Conservation (phyloP, 164 flowering plant species). For the Aristolochia californica region DNA sequence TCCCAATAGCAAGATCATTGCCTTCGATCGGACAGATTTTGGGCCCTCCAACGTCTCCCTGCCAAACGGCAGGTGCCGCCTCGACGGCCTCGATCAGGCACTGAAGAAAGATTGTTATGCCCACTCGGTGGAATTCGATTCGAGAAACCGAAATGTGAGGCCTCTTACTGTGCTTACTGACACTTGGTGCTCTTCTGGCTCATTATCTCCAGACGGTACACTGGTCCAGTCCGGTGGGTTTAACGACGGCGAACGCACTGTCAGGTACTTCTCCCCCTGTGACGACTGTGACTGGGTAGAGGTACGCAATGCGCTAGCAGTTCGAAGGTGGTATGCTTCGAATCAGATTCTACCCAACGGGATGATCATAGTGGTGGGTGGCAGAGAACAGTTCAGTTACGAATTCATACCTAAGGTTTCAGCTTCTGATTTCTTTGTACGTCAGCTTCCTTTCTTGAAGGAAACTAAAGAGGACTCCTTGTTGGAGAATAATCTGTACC, state of each 20-base stretch:
- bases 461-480: slow-evolving; percentile 14
- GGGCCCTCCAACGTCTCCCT: slow-evolving; percentile 34
- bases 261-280: slow-evolving; percentile 30
- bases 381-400: slow-evolving; percentile 23
- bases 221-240: slow-evolving; percentile 35
- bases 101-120: slow-evolving; percentile 26
- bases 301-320: slow-evolving; percentile 9
- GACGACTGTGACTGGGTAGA: slow-evolving; percentile 39
- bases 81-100: not conserved
- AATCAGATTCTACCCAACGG: slow-evolving; percentile 35
- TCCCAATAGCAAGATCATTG: slow-evolving; percentile 21
- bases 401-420: slow-evolving; percentile 34
- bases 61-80: slow-evolving; percentile 14
- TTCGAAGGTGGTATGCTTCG: slow-evolving; percentile 39
- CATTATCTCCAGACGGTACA: slow-evolving; percentile 25
- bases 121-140: slow-evolving; percentile 35
- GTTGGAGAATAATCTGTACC: slow-evolving; percentile 38
- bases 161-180: slow-evolving; percentile 30
- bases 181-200: slow-evolving; percentile 55
- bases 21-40: slow-evolving; percentile 26
- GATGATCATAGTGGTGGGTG: slow-evolving; percentile 33
- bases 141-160: slow-evolving; percentile 11
- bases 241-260: slow-evolving; percentile 18
- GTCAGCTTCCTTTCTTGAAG: slow-evolving; percentile 23
- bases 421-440: no score